Conservation (phyloP, 352 stramenopile genomes). For the Globisporangium rhizosaccharum region DNA sequence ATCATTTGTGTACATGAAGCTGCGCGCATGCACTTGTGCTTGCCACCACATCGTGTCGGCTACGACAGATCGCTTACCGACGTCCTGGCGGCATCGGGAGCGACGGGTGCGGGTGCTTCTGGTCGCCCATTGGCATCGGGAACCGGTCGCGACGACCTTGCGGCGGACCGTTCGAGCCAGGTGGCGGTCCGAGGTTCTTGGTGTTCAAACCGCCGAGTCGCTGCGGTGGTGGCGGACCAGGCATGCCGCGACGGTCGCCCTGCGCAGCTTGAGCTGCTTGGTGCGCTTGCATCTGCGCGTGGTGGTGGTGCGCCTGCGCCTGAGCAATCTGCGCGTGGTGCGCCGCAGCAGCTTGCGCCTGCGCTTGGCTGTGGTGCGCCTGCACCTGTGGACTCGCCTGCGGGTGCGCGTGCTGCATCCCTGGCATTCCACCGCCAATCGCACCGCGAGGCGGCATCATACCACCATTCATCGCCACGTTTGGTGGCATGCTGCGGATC, state of each 20-base stretch:
- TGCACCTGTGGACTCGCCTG: slow-evolving; percentile 48
- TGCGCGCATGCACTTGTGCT: too few relatives aligned
- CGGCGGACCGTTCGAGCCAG: slow-evolving; percentile 26
- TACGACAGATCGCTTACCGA: slow-evolving; percentile 30
- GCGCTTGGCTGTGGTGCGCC: slow-evolving; percentile 46
- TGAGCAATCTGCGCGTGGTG: slow-evolving; percentile 58
- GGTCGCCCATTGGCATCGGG: slow-evolving; percentile 65
- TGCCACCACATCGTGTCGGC: background rate
- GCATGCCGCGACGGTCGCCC: slow-evolving; percentile 49
- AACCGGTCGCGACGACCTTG: slow-evolving; percentile 56
- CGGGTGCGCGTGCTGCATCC: slow-evolving; percentile 55
- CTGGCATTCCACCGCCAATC: slow-evolving; percentile 58
- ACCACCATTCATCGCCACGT: slow-evolving; percentile 45
- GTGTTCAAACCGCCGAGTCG: slow-evolving; percentile 65
- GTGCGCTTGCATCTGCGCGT: slow-evolving; percentile 21
- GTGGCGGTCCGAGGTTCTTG: slow-evolving; percentile 59
- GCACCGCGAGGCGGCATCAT: slow-evolving; percentile 66
- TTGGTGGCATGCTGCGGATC: slow-evolving; percentile 61
- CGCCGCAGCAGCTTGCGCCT: slow-evolving; percentile 52
- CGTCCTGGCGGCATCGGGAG: slow-evolving; percentile 59
- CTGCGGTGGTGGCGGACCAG: slow-evolving; percentile 41
- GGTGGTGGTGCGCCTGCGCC: slow-evolving; percentile 4
- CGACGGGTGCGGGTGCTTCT: slow-evolving; percentile 67
- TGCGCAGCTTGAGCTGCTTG: slow-evolving; percentile 26
- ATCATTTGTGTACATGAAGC: background rate